Evolutionary conservation across 1,139 yeast genomes (phyloP), one percentile per base, ranked within the genome.

Genomic region (Taphrina deformans): DNA sequence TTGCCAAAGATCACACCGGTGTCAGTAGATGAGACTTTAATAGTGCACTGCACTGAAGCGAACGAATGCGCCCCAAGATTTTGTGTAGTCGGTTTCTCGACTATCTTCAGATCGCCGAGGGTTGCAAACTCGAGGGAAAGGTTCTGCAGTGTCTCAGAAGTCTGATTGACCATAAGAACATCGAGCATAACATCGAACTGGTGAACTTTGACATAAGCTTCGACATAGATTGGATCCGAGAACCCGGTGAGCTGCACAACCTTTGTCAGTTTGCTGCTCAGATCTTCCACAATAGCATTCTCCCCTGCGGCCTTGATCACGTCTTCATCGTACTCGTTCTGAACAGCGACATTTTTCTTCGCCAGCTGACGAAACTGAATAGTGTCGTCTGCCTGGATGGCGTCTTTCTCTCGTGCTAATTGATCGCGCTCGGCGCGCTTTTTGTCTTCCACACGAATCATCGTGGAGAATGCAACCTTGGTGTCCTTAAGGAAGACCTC

Each of bases 1-100:
- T 93, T 93, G 75, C 99, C 99, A 75, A 95, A 95, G 65, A 95
- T 90, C 64, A 93, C 96, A 70, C 96, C 97, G 10, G 99, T 92
- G 75, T 95, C 99, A 14, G 98, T 98, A 58, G 97, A 89, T 1
- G 97, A 88, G 56, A 95, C 99, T 77, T 91, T 92, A 71, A 95
- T 83, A 1, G 97, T 92, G 56, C 93, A 85, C 72, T 89, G 93
- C 23, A 89, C 82, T 71, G 89, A 88, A 77, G 89, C 90, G 84
- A 95, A 95, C 23, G 97, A 96, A 76, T 93, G 97, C 16, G 99
- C 96, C 29, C 96, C 97, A 70, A 95, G 84, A 74, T 93, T 95
- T 61, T 89, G 90, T n/a, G 96, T 85, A 2, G 91, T 82, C 60
- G 99, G 97, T 71, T 88, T 87, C 74, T 93, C 98, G 59, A 92